Percentiles rank a stretch among this genome's conserved stretches.
These are phyloP conservation scores for Haplographium delicatum DNA, from an alignment of 495 filamentous ascomycete species.

Conservation along the genomic window DNA sequence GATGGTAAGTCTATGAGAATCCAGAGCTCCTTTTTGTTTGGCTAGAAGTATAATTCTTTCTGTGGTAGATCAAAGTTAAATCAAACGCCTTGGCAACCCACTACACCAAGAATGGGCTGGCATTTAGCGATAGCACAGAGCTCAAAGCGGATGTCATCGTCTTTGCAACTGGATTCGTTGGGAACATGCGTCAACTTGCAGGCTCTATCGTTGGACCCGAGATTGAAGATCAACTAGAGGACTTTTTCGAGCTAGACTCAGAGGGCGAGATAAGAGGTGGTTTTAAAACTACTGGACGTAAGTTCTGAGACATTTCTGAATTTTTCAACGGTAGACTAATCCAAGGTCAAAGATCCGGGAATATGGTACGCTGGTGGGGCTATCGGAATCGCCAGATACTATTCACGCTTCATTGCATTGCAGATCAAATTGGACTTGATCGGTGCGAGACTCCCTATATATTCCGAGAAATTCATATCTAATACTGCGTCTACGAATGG, in stretches of 20 bases:
- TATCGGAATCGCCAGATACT: neutral
- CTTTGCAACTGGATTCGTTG: slow-evolving; percentile 34
- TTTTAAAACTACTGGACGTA: slow-evolving; percentile 26
- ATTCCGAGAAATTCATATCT: slow-evolving; percentile 1
- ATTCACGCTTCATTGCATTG: neutral
- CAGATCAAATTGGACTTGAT: neutral
- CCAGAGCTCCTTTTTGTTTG: neutral
- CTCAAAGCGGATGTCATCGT: slow-evolving; percentile 30
- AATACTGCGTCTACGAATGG: too few relatives aligned
- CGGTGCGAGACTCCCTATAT: neutral
- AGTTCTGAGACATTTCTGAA: slow-evolving; percentile 17
- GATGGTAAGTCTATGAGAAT: slow-evolving; percentile 13
- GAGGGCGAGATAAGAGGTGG: slow-evolving; percentile 33
- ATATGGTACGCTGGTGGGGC: neutral
- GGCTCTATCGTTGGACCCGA: slow-evolving; percentile 23
- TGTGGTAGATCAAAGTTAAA: slow-evolving; percentile 17
- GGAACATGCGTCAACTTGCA: slow-evolving; percentile 21
- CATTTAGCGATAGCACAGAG: slow-evolving; percentile 23
- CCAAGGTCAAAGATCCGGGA: neutral
- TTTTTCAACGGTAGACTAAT: neutral
- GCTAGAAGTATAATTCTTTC: slow-evolving; percentile 8
- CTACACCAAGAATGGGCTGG: slow-evolving; percentile 26
- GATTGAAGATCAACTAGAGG: slow-evolving; percentile 28
- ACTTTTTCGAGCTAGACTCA: slow-evolving; percentile 26
- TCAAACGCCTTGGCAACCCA: slow-evolving; percentile 8